Evolutionary conservation across 2,329 filamentous ascomycete genomes (phyloP).

Genomic region (Aspergillus sp.): DNA sequence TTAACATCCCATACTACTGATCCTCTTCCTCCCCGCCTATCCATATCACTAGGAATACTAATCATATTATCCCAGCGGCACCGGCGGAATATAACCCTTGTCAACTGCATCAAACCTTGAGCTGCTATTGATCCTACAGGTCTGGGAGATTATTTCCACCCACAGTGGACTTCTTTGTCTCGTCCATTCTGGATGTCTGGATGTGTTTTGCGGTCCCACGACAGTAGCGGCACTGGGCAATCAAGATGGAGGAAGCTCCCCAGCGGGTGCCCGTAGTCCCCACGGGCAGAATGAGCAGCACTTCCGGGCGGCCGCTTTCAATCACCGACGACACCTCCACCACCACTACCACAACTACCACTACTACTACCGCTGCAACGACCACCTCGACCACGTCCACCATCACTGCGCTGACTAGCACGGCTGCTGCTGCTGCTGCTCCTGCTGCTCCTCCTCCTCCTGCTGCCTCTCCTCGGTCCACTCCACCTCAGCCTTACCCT

Average conservation of each 20-base stretch:
- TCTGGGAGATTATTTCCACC: background rate
- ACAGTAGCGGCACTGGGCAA: conserved; percentile 3
- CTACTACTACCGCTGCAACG: conserved; percentile 1
- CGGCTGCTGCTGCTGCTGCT: conserved; percentile 11
- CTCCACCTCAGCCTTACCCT: conserved; percentile 1
- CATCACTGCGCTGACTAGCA: conserved; percentile 14
- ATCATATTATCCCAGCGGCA: background rate
- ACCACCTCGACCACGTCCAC: conserved; percentile 9
- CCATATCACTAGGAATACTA: background rate
- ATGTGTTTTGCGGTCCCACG: background rate
- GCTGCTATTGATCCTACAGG: background rate
- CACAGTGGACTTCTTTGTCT: background rate
- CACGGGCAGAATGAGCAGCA: conserved; percentile 28
- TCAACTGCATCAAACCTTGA: background rate
- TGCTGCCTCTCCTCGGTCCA: conserved; percentile 12
- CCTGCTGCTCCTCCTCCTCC: conserved; percentile 14
- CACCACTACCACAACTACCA: conserved; percentile 5
- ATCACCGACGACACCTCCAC: conserved; percentile 14
- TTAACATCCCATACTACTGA: background rate
- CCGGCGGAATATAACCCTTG: background rate
- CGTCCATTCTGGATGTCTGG: background rate
- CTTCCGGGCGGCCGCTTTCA: conserved; percentile 22
- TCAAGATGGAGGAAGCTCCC: conserved; percentile 30
- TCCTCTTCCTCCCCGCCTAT: background rate
- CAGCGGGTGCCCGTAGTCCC: conserved; percentile 16